Percentiles rank a stretch among this genome's conserved stretches.
Conservation (phyloP, 129 eudicot species). For the Flaveria trinervia region DNA sequence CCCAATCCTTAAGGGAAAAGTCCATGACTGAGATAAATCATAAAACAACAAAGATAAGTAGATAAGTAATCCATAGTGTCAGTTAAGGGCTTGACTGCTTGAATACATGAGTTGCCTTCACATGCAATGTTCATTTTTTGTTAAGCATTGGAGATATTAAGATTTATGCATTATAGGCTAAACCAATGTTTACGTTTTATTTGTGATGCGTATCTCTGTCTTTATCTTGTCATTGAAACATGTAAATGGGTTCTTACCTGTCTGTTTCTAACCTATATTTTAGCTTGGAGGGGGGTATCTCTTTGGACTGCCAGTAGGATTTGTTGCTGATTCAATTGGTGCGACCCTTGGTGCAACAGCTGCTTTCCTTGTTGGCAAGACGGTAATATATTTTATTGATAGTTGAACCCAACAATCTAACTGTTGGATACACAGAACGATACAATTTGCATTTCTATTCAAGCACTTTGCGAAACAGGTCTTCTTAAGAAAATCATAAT, state of each 20-base stretch:
- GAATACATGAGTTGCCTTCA: constrained; percentile 7
- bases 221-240: not conserved
- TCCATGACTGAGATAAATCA: constrained; percentile 14
- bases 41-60: constrained; percentile 7
- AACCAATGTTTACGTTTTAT: not conserved
- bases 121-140: constrained; percentile 8
- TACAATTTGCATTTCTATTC: constrained; percentile 17
- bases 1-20: not conserved
- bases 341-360: constrained; percentile 93
- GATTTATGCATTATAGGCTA: not conserved
- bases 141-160: not conserved
- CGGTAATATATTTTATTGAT: constrained; percentile 47
- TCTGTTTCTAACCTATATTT: constrained; percentile 26
- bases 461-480: constrained; percentile 2
- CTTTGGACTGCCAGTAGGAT: constrained; percentile 88
- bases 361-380: constrained; percentile 92
- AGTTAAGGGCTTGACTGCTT: not conserved
- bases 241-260: constrained; percentile 20
- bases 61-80: not conserved
- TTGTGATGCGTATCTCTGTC: constrained; percentile 1
- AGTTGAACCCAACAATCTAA: constrained; percentile 6
- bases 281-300: constrained; percentile 99
- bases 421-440: constrained; percentile 10
- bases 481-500: not conserved
- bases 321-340: constrained; percentile 90